phyloP scores from a whole-genome alignment of 257 asterid species.

The Solanum rostratum region DNA sequence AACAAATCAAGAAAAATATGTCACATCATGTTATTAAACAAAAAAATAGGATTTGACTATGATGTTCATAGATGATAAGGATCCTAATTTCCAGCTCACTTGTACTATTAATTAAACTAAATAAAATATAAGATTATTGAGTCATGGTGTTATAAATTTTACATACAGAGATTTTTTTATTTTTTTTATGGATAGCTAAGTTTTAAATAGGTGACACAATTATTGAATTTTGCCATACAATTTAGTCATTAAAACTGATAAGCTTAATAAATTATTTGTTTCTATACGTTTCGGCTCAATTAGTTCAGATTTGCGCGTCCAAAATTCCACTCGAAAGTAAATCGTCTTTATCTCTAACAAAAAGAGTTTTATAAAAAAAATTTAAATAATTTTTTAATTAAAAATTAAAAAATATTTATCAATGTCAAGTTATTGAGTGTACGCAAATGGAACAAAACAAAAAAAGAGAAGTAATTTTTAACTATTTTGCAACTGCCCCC shows the following conservation, averaged over 20 bases:
- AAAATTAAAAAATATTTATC: neutral
- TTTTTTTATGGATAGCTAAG: neutral
- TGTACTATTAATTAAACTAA: neutral
- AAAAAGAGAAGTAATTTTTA: neutral
- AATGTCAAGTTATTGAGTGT: neutral
- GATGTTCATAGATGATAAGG: neutral
- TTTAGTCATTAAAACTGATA: neutral
- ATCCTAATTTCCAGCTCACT: neutral
- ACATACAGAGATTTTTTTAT: too few species aligned
- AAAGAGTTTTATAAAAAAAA: accelerated
- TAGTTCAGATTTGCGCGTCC: neutral
- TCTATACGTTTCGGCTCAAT: neutral
- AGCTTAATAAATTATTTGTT: neutral
- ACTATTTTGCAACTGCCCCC: neutral
- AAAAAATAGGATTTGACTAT: neutral
- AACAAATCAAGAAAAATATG: neutral
- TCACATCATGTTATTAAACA: neutral
- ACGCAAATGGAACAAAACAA: neutral
- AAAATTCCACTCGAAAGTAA: neutral
- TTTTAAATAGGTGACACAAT: neutral
- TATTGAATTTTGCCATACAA: neutral
- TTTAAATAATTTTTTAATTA: accelerated
- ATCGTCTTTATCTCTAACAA: neutral
- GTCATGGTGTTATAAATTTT: neutral
- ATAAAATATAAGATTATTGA: neutral